Evolutionary conservation across 202 grass and related monocot species (phyloP), one percentile per base, ranked within the genome.

Genomic region (Sporobolus alterniflorus): DNA sequence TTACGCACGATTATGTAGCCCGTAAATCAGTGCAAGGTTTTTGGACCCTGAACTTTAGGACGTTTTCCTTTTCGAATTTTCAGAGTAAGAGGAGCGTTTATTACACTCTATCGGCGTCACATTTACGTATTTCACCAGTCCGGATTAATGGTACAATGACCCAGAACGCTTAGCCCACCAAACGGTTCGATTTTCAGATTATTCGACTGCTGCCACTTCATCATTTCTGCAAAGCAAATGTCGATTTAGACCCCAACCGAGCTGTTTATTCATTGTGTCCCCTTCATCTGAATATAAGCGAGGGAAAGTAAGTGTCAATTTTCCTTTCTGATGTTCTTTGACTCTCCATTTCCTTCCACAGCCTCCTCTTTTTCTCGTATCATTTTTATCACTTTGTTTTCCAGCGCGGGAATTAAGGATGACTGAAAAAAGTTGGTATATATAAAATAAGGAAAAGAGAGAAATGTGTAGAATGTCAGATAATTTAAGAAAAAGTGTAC

Each of bases 11-110:
- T 47, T 16, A 66, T 52, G 14, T 25, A 24, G 4, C 29, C 73
- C 66, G 16, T 6, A 67, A 80, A 43, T 67, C 54, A 10, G 33
- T 52, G 43, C 33, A 22, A 24, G 32, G 30, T 15, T 70, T 60
- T 80, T 17, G 76, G 64, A 9, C 43, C 18, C 57, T 61, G 39
- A 29, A 17, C 14, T 11, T 8, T 9, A 0, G 25, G 26, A 18
- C 12, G 21, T 44, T 25, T 24, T 11, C 8, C 0, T 26, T 69
- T 47, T 33, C 6, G 71, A 52, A 34, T 83, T 36, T 63, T 11
- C 39, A 67, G 64, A 67, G 72, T 77, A 7, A 41, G 72, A 21
- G 14, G 22, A 82, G 18, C 71, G 77, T 59, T 69, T 3, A n/a
- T 54, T 6, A 24, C 36, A 5, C 57, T 30, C 25, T 30, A n/a